Evolutionary conservation across 1,284 basidiomycete species (phyloP).

Genomic region (Apiotrichum veenhuisii): DNA sequence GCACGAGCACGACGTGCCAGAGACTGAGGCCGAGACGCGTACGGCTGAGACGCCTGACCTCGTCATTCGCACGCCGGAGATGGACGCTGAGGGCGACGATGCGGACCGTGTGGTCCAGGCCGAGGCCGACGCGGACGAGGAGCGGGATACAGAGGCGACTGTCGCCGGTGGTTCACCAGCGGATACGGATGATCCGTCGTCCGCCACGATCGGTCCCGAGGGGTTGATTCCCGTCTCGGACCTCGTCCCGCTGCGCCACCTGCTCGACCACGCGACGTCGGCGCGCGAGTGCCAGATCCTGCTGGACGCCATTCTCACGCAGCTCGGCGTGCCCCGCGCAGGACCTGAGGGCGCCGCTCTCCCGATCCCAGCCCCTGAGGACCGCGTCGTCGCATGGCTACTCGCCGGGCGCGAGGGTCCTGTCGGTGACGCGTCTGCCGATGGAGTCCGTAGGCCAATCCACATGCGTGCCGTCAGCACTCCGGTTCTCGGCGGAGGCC

Average conservation of each 20-base stretch:
- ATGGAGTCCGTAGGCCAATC: background rate
- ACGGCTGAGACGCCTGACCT: too few species aligned
- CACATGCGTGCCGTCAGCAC: too few species aligned
- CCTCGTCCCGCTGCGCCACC: conserved; percentile 63
- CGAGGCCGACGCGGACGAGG: too few species aligned
- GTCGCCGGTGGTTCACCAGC: background rate
- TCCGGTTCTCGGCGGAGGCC: too few species aligned
- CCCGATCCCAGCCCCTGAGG: conserved; percentile 21
- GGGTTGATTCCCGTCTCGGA: conserved; percentile 37
- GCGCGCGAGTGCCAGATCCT: conserved; percentile 79
- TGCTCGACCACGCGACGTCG: conserved; percentile 66
- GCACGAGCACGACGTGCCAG: too few species aligned
- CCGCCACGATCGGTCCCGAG: background rate
- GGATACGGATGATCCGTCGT: too few species aligned
- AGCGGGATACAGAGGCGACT: too few species aligned
- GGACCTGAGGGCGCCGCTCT: background rate
- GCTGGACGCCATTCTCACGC: conserved; percentile 71
- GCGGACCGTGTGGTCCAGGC: too few species aligned
- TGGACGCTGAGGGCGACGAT: too few species aligned
- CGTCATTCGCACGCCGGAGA: too few species aligned
- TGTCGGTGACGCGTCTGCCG: conserved; percentile 7
- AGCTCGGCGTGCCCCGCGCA: conserved; percentile 53
- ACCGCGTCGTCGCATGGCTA: conserved; percentile 38
- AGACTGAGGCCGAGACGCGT: too few species aligned
- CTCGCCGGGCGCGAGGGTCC: conserved; percentile 36